A percentile compares a stretch with the other conserved stretches of the same genome.
Evolutionary conservation across 176 grass and related monocot genomes (phyloP).

Genomic region (Coix lacrymajobi): DNA sequence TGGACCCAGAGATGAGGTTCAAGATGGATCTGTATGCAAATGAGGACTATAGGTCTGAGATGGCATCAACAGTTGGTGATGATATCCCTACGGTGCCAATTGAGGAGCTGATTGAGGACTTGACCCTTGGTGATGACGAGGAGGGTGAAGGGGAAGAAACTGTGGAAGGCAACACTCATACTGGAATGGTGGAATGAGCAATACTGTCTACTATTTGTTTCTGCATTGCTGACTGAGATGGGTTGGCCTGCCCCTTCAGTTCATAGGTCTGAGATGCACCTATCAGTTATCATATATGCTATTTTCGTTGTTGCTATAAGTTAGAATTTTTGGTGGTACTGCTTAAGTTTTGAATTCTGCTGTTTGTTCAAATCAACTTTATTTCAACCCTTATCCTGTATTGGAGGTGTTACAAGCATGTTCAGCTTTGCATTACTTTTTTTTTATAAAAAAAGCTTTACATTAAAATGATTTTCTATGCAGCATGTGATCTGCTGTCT

Average conservation of each 20-base stretch:
- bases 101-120: constrained; percentile 73
- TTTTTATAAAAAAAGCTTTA: not conserved
- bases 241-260: not conserved
- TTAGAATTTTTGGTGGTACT: not conserved
- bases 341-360: not conserved
- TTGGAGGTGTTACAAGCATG: not conserved
- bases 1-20: constrained; percentile 45
- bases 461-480: not conserved
- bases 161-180: not conserved
- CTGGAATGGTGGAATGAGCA: constrained; percentile 44
- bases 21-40: constrained; percentile 52
- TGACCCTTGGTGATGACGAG: constrained; percentile 50
- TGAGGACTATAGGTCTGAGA: constrained; percentile 71
- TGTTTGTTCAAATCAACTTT: not conserved
- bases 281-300: constrained; percentile 19
- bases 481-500: not conserved
- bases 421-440: not conserved
- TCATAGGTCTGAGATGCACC: constrained; percentile 17
- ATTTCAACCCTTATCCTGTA: not conserved
- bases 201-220: not conserved
- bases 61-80: constrained; percentile 69
- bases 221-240: not conserved
- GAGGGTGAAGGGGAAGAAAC: constrained; percentile 24
- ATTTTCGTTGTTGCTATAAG: not conserved
- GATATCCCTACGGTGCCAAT: constrained; percentile 60